Evolutionary conservation across 768 basidiomycete genomes (phyloP), one percentile per base, ranked within the genome.

Genomic region (Dendrothele bispora): DNA sequence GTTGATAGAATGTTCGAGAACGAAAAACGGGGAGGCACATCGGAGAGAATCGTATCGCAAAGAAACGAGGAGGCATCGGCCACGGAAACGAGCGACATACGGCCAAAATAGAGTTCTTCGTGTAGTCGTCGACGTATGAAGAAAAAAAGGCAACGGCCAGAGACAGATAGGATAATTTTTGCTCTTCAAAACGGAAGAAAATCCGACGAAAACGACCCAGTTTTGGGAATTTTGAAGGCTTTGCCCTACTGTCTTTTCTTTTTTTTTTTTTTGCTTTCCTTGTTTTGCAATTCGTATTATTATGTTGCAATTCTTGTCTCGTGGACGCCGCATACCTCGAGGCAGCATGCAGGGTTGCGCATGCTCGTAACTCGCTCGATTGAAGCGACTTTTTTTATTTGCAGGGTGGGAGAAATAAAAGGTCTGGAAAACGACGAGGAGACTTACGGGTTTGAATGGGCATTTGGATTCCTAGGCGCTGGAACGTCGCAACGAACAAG

Each of bases 401-500:
- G n/a, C n/a, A n/a, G n/a, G n/a, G 59, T 51, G 43, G 51, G 47
- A 48, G 46, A 26, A 56, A 51, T 51, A 44, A 57, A 60, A 51
- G 51, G 20, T 5, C 7, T 48, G 35, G 27, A 44, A 26, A 48
- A 46, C 59, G 11, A 55, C 48, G 50, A 27, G 37, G 51, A 59
- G 52, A 91, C 90, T 89, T 75, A 92, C 90, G 90, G 88, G 59
- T 88, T 88, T 34, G 84, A 77, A 48, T 74, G 78, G 15, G 86
- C 80, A 53, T 84, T 76, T 0, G 84, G 82, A 67, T 88, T 88
- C 54, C 89, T 83, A 2, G 90, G 88, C 2, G 91, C 91, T 15
- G 91, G 91, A 14, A 94, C 89, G 61, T 94, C 91, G 69, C 91
- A 94, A 50, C 91, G 87, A 51, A 92, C 79, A 24, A 94, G 76